Conservation (phyloP, 306 rosid species). For the Castanea mollissima region DNA sequence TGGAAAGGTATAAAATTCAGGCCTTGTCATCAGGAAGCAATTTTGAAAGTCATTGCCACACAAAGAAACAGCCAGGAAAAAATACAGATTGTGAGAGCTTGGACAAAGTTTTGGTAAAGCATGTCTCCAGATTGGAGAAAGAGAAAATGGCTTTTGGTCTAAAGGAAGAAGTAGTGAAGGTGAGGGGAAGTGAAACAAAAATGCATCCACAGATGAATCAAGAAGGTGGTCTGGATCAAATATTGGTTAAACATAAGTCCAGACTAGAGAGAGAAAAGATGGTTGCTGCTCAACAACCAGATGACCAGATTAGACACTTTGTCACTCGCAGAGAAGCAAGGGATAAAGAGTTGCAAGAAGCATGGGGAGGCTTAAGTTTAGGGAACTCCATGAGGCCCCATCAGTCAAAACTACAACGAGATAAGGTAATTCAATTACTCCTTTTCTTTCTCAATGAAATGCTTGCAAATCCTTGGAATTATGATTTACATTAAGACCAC, state of each 20-base stretch:
- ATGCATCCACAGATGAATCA: conserved; percentile 28
- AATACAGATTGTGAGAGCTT: conserved; percentile 61
- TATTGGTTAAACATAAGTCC: conserved; percentile 64
- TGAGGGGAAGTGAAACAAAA: conserved; percentile 38
- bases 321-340: conserved; percentile 65
- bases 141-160: conserved; percentile 54
- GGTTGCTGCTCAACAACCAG: conserved; percentile 52
- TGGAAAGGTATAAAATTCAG: conserved; percentile 65
- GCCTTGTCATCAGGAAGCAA: conserved; percentile 39
- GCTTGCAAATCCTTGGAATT: neutral
- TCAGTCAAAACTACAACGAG: conserved; percentile 73
- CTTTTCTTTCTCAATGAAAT: neutral
- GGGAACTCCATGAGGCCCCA: conserved; percentile 79
- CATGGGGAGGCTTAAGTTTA: conserved; percentile 83
- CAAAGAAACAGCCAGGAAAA: conserved; percentile 36
- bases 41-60: conserved; percentile 27
- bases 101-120: conserved; percentile 73
- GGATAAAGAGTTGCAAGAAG: conserved; percentile 76
- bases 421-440: conserved; percentile 66
- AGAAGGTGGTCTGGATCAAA: conserved; percentile 58
- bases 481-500: neutral
- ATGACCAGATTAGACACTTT: conserved; percentile 37
- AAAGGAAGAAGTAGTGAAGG: conserved; percentile 31
- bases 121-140: conserved; percentile 74
- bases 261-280: conserved; percentile 79